These are phyloP conservation scores for Pyricularia sp. DNA, from an alignment of 2,329 filamentous ascomycete genomes.

Conservation along the genomic window DNA sequence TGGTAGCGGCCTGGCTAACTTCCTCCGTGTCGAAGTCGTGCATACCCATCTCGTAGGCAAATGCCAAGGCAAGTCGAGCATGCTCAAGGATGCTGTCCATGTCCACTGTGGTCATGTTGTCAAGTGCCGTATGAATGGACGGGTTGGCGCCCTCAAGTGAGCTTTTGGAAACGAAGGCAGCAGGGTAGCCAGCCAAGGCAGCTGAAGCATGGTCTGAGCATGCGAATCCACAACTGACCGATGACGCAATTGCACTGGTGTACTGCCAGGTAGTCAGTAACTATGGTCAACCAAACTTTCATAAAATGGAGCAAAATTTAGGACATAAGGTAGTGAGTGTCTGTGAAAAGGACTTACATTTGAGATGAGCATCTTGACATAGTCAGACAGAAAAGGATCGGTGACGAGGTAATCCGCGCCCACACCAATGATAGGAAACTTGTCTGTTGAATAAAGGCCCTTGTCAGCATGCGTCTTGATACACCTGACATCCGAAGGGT, in stretches of 20 bases:
- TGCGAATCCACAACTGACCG: constrained; percentile 42
- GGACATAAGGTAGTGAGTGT: not conserved
- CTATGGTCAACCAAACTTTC: not conserved
- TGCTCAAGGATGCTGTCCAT: constrained; percentile 60
- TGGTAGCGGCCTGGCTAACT: not conserved
- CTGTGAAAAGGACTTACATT: not conserved
- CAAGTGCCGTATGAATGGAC: constrained; percentile 64
- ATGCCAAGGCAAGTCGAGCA: constrained; percentile 38
- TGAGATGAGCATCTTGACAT: constrained; percentile 47
- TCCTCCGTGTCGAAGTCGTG: constrained; percentile 16
- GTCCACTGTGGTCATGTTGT: constrained; percentile 59
- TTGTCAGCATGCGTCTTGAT: not conserved
- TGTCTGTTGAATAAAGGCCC: not conserved
- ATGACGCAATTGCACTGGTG: constrained; percentile 19
- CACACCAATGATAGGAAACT: not conserved
- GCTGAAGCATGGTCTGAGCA: constrained; percentile 62
- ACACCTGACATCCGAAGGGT: not conserved
- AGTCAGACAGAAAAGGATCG: constrained; percentile 90
- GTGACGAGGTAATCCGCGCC: constrained; percentile 75
- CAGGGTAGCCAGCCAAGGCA: constrained; percentile 54
- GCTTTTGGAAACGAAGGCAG: constrained; percentile 54
- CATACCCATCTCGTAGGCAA: constrained; percentile 35
- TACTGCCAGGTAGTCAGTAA: constrained; percentile 37
- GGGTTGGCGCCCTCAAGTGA: constrained; percentile 51
- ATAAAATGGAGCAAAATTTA: constrained; percentile 40